phyloP scores from a whole-genome alignment of 1,139 yeast genomes.

The Casaregolazyma suthepensis region DNA sequence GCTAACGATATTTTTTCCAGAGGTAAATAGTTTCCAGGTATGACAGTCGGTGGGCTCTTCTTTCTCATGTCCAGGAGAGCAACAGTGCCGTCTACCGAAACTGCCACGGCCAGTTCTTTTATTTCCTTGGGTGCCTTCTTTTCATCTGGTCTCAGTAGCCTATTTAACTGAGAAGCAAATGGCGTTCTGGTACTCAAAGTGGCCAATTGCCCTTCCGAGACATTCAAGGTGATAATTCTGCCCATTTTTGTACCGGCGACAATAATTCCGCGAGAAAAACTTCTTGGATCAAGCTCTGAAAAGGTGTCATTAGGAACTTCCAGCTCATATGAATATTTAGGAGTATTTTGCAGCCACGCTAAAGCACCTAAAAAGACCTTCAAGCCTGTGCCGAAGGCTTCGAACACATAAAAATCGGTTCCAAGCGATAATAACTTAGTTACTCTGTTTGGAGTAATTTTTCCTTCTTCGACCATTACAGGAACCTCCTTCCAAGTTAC shows the following conservation, averaged over 20 bases:
- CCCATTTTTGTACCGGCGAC: slow-evolving; percentile 2
- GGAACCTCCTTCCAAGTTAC: slow-evolving; percentile 13
- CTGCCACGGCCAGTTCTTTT: slow-evolving; percentile 14
- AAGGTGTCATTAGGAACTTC: not conserved
- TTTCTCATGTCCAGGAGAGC: slow-evolving; percentile 17
- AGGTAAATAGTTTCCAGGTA: slow-evolving; percentile 22
- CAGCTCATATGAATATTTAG: not conserved
- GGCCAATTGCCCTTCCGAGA: slow-evolving; percentile 8
- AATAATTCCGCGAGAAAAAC: not conserved
- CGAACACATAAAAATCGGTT: not conserved
- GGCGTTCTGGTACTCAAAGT: slow-evolving; percentile 11
- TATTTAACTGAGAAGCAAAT: slow-evolving; percentile 19
- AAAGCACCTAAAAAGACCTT: not conserved
- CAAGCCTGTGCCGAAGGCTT: not conserved
- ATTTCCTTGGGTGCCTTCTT: slow-evolving; percentile 3
- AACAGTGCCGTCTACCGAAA: slow-evolving; percentile 19
- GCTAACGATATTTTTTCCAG: slow-evolving; percentile 18
- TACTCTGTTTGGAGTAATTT: not conserved
- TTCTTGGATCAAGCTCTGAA: not conserved
- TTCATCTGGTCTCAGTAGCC: slow-evolving; percentile 9
- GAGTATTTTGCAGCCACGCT: slow-evolving; percentile 1
- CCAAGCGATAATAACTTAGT: not conserved
- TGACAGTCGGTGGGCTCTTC: slow-evolving; percentile 10
- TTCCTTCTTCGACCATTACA: slow-evolving; percentile 7
- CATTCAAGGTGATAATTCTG: not conserved